A percentile compares a stretch with the other conserved stretches of the same genome.
Conservation (phyloP, 768 basidiomycete species). For the Mycena alexandri region DNA sequence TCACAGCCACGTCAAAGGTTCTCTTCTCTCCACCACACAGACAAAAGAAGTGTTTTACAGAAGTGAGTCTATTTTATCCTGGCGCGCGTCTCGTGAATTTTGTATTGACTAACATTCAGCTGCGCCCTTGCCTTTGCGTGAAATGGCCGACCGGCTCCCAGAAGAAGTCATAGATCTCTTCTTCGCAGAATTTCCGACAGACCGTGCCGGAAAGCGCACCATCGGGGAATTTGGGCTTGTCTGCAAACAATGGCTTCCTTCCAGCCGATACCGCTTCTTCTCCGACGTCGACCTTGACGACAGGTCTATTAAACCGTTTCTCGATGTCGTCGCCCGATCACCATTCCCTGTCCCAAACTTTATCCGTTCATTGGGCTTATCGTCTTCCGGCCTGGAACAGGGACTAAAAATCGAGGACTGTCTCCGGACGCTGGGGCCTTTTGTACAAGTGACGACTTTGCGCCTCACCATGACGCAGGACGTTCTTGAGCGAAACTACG, state of each 20-base stretch:
- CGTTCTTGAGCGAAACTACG: not conserved
- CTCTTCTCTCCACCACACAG: too few species aligned
- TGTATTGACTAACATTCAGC: not conserved
- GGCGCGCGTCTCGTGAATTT: too few species aligned
- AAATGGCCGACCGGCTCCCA: conserved; percentile 7
- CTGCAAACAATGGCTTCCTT: conserved; percentile 14
- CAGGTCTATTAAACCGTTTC: conserved; percentile 16
- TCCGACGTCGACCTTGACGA: conserved; percentile 18
- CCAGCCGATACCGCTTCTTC: conserved; percentile 33
- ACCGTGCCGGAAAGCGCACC: not conserved
- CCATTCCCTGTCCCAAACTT: conserved; percentile 10
- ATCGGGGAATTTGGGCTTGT: conserved; percentile 3
- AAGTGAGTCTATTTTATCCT: too few species aligned
- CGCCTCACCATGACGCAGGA: not conserved
- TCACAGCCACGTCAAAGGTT: too few species aligned
- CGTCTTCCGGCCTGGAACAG: not conserved
- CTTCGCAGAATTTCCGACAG: not conserved
- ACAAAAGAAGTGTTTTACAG: too few species aligned
- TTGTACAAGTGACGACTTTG: conserved; percentile 10
- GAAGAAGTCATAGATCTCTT: conserved; percentile 9
- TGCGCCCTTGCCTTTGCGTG: not conserved
- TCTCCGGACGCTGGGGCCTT: not conserved
- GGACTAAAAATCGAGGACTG: not conserved
- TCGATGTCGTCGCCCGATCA: not conserved
- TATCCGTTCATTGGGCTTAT: conserved; percentile 14